Evolutionary conservation across 148 eudicot genomes (phyloP).

Genomic region (Amaranthus palmeri): DNA sequence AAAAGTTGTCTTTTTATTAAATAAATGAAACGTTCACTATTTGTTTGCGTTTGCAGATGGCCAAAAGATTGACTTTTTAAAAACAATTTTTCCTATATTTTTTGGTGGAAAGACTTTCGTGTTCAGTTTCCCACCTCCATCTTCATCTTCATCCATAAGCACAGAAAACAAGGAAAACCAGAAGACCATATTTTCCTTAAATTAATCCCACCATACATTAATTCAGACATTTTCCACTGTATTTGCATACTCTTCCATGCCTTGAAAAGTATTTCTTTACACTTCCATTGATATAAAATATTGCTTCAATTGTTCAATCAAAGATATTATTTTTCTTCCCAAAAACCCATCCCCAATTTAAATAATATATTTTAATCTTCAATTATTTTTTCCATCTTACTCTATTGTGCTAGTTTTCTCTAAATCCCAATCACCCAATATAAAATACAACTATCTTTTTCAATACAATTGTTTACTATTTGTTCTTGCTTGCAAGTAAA

Average conservation of each 20-base stretch:
- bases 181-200: not conserved
- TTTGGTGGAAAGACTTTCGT: not conserved
- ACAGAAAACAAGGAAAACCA: not conserved
- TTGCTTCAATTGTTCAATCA: not conserved
- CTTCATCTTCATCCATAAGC: conserved; percentile 14
- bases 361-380: not conserved
- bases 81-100: too few species aligned
- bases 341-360: not conserved
- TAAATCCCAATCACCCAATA: not conserved
- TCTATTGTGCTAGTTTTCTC: not conserved
- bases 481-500: conserved; percentile 30
- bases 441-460: not conserved
- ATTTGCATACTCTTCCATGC: not conserved
- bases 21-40: too few species aligned
- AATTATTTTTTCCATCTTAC: not conserved
- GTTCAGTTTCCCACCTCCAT: not conserved
- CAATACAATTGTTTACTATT: not conserved
- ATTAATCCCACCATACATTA: not conserved
- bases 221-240: not conserved
- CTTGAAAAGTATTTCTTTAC: not conserved
- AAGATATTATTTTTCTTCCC: not conserved
- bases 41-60: too few species aligned
- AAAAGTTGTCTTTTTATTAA: too few species aligned
- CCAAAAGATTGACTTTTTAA: too few species aligned
- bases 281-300: not conserved